Percentiles rank a stretch among this genome's conserved stretches.
Evolutionary conservation across 2,329 filamentous ascomycete genomes (phyloP).

Genomic region (Paecilomyces dactylethromorphus): DNA sequence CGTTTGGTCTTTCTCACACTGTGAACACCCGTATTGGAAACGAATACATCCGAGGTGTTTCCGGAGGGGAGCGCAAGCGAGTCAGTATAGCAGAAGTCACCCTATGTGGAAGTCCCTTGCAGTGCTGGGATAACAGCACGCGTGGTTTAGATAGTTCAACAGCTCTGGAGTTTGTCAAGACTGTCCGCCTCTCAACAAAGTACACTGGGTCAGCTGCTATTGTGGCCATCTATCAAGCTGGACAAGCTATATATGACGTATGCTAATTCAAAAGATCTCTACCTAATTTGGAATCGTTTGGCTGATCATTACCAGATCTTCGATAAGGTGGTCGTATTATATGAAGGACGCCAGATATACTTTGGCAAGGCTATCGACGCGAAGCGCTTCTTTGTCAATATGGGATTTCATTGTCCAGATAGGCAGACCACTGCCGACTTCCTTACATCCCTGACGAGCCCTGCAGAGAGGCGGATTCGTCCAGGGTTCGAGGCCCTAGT

Average conservation of each 20-base stretch:
- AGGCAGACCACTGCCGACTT: slow-evolving; percentile 68
- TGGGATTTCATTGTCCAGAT: slow-evolving; percentile 63
- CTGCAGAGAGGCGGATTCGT: slow-evolving; percentile 51
- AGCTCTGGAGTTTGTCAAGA: slow-evolving; percentile 51
- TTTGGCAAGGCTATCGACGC: slow-evolving; percentile 60
- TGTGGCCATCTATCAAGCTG: slow-evolving; percentile 52
- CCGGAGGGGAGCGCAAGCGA: slow-evolving; percentile 56
- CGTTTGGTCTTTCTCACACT: slow-evolving; percentile 46
- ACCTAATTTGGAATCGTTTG: background rate
- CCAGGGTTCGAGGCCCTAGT: slow-evolving; percentile 57
- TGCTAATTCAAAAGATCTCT: background rate
- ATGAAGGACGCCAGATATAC: slow-evolving; percentile 72
- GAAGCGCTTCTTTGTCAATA: slow-evolving; percentile 59
- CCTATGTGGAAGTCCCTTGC: background rate
- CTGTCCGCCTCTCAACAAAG: slow-evolving; percentile 45
- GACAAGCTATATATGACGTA: slow-evolving; percentile 42
- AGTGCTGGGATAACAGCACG: slow-evolving; percentile 42
- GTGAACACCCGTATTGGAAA: slow-evolving; percentile 42
- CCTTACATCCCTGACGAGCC: slow-evolving; percentile 64
- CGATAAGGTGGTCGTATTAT: slow-evolving; percentile 66
- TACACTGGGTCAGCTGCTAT: slow-evolving; percentile 44
- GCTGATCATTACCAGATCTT: slow-evolving; percentile 41
- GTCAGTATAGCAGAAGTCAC: slow-evolving; percentile 52
- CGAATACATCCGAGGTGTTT: slow-evolving; percentile 57
- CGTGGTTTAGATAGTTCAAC: slow-evolving; percentile 49